A percentile compares a stretch with the other conserved stretches of the same genome.
Evolutionary conservation across 2,329 filamentous ascomycete genomes (phyloP).

Genomic region (Nakataea oryzae): DNA sequence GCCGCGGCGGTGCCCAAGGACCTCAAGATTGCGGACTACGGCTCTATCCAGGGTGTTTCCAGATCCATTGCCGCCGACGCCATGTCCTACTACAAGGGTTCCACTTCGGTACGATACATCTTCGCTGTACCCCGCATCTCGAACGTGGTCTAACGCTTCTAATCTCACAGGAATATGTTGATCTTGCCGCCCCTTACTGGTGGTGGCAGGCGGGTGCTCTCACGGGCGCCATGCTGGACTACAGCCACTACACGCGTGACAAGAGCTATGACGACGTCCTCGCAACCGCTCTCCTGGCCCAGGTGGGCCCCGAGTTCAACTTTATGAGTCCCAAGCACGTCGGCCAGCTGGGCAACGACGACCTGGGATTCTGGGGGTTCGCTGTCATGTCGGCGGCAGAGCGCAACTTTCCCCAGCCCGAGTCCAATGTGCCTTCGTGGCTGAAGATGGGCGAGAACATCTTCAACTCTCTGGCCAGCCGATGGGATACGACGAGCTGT

Average conservation of each 20-base stretch:
- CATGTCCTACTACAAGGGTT: slow-evolving; percentile 56
- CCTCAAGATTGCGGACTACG: slow-evolving; percentile 31
- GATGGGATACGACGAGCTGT: slow-evolving; percentile 62
- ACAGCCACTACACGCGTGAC: slow-evolving; percentile 57
- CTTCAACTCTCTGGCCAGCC: slow-evolving; percentile 57
- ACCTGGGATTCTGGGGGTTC: slow-evolving; percentile 66
- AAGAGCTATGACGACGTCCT: slow-evolving; percentile 48
- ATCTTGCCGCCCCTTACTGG: slow-evolving; percentile 58
- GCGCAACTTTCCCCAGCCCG: slow-evolving; percentile 52
- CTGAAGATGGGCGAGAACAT: slow-evolving; percentile 58
- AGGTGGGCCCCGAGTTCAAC: slow-evolving; percentile 45
- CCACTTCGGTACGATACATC: slow-evolving; percentile 17
- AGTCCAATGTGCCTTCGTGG: slow-evolving; percentile 48
- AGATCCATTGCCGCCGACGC: slow-evolving; percentile 49
- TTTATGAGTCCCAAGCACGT: slow-evolving; percentile 47
- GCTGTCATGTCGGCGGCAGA: slow-evolving; percentile 59
- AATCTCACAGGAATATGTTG: slow-evolving; percentile 38
- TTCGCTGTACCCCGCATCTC: background rate
- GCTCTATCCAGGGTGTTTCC: slow-evolving; percentile 50
- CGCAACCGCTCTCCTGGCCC: slow-evolving; percentile 47
- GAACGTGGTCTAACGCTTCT: background rate
- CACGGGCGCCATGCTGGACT: slow-evolving; percentile 60
- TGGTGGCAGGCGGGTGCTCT: slow-evolving; percentile 58
- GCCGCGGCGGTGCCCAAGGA: slow-evolving; percentile 14
- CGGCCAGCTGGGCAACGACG: slow-evolving; percentile 61